Percentiles rank a stretch among this genome's conserved stretches.
Conservation (phyloP, 345 rosid genomes). For the Rubroshorea leprosula region DNA sequence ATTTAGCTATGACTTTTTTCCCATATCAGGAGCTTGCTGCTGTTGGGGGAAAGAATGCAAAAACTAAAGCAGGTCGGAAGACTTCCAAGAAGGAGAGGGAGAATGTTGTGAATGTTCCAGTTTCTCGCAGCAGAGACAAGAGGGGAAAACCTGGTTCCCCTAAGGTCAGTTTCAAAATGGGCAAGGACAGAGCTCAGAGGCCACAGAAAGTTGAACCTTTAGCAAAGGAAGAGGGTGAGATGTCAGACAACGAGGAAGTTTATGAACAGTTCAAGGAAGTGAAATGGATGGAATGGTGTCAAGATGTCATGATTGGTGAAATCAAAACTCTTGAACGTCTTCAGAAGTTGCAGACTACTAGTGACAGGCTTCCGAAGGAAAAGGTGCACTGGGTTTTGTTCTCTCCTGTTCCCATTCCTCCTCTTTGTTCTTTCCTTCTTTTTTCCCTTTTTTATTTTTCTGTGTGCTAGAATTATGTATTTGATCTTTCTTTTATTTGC, state of each 20-base stretch:
- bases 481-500: constrained; percentile 3
- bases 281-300: constrained; percentile 99
- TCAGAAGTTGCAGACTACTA: constrained; percentile 80
- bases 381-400: constrained; percentile 34
- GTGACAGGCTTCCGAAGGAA: constrained; percentile 97
- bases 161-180: constrained; percentile 27
- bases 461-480: constrained; percentile 1
- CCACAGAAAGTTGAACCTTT: constrained; percentile 62
- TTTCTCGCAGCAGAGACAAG: constrained; percentile 43
- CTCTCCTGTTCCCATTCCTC: background rate
- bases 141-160: constrained; percentile 49
- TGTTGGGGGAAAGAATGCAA: constrained; percentile 64
- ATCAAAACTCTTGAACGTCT: constrained; percentile 78
- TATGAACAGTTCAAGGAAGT: constrained; percentile 96
- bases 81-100: constrained; percentile 61
- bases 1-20: constrained; percentile 3
- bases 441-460: background rate
- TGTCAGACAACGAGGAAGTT: constrained; percentile 94
- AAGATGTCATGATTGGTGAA: constrained; percentile 81
- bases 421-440: background rate
- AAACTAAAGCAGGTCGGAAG: constrained; percentile 63
- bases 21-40: constrained; percentile 69
- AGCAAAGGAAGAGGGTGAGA: constrained; percentile 97
- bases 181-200: constrained; percentile 53
- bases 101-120: constrained; percentile 35